These are phyloP conservation scores for Neonectria magnoliae DNA, from an alignment of 2,329 filamentous ascomycete genomes.

Conservation along the genomic window DNA sequence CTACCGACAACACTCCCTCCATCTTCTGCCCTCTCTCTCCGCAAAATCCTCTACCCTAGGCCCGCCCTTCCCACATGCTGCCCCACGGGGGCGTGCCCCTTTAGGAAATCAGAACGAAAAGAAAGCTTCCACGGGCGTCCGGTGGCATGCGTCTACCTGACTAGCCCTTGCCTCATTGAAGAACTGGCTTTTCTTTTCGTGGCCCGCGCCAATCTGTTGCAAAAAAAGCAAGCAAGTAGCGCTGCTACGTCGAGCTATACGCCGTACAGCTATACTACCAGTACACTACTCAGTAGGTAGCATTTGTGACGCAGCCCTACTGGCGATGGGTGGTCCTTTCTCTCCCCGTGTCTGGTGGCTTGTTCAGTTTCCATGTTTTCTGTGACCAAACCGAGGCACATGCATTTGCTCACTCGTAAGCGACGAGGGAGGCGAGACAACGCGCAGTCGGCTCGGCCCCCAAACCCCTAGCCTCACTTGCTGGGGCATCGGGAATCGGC, in stretches of 20 bases:
- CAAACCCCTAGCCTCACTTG: not conserved
- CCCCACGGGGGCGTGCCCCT: constrained; percentile 12
- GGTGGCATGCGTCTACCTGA: constrained; percentile 12
- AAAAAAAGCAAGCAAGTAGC: not conserved
- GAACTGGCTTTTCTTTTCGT: constrained; percentile 28
- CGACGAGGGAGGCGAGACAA: constrained; percentile 6
- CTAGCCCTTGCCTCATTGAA: constrained; percentile 21
- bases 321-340: not conserved
- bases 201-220: constrained; percentile 12
- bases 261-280: not conserved
- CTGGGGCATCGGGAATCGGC: constrained; percentile 20
- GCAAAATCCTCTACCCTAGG: not conserved
- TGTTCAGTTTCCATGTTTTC: not conserved
- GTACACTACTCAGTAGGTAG: not conserved
- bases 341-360: not conserved
- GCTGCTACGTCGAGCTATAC: constrained; percentile 7
- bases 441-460: constrained; percentile 6
- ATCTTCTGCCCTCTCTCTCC: too few relatives aligned
- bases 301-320: constrained; percentile 14
- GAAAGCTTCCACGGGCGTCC: constrained; percentile 16
- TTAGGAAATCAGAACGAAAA: constrained; percentile 6
- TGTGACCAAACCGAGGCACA: not conserved
- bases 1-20: too few relatives aligned
- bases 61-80: constrained; percentile 9
- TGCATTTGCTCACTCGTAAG: not conserved